Evolutionary conservation across 2,329 filamentous ascomycete genomes (phyloP).

Genomic region (Cadophora sp.): DNA sequence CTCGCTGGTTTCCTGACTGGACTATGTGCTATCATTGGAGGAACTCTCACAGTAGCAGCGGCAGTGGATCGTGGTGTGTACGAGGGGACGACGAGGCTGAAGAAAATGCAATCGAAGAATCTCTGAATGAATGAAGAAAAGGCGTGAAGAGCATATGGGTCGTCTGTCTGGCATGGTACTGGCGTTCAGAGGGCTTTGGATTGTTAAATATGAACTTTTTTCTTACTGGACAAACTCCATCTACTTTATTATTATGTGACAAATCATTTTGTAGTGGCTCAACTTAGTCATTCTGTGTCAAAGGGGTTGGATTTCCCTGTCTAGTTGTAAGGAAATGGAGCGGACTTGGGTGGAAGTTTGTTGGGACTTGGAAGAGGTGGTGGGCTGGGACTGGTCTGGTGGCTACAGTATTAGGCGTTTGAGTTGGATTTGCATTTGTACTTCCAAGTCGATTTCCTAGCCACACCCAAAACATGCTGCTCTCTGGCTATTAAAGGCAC

Average conservation of each 20-base stretch:
- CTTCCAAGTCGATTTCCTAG: not conserved
- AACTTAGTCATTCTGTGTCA: not conserved
- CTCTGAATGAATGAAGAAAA: slow-evolving; percentile 47
- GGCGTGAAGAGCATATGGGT: slow-evolving; percentile 18
- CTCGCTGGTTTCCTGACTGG: slow-evolving; percentile 94
- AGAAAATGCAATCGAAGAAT: slow-evolving; percentile 80
- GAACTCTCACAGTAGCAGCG: slow-evolving; percentile 93
- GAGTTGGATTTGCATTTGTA: not conserved
- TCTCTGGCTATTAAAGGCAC: not conserved
- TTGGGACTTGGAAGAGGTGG: no score
- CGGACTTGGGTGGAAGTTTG: not conserved
- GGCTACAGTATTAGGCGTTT: not conserved
- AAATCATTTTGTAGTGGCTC: not conserved
- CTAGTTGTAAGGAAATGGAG: not conserved
- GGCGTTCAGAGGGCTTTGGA: slow-evolving; percentile 39
- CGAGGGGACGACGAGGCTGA: slow-evolving; percentile 83
- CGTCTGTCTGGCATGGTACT: slow-evolving; percentile 31
- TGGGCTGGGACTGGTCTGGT: not conserved
- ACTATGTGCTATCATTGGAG: slow-evolving; percentile 92
- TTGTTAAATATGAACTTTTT: slow-evolving; percentile 20
- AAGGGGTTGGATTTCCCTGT: not conserved
- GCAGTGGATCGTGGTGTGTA: slow-evolving; percentile 91
- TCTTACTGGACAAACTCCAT: not conserved
- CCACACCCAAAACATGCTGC: not conserved
- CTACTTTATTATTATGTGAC: not conserved